Evolutionary conservation across 176 grass and related monocot genomes (phyloP).

Genomic region (Eremochloa ophiuroides): DNA sequence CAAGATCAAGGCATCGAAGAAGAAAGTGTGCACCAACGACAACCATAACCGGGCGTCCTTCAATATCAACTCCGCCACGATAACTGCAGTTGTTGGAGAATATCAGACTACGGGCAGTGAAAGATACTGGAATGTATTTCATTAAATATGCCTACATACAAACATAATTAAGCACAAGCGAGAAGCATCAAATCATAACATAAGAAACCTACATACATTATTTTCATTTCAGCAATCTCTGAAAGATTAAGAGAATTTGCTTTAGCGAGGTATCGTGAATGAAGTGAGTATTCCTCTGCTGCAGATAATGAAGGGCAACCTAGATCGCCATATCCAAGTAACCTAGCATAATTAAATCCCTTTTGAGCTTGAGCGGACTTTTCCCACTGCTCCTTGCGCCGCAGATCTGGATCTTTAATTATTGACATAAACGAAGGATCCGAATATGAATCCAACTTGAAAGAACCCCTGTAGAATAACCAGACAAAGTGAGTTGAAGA

Average conservation of each 20-base stretch:
- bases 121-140: not conserved
- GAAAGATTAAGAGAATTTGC: constrained; percentile 98
- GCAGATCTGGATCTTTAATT: constrained; percentile 89
- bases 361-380: constrained; percentile 71
- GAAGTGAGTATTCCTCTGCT: constrained; percentile 97
- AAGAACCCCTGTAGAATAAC: constrained; percentile 56
- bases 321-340: constrained; percentile 93
- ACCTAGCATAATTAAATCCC: constrained; percentile 84
- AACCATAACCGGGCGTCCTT: constrained; percentile 86
- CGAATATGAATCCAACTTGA: constrained; percentile 80
- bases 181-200: not conserved
- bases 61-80: constrained; percentile 79
- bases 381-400: constrained; percentile 75
- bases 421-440: constrained; percentile 97
- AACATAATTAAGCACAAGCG: constrained; percentile 4
- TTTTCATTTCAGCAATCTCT: constrained; percentile 99
- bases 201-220: constrained; percentile 59
- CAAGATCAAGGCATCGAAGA: constrained; percentile 90
- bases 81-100: constrained; percentile 47
- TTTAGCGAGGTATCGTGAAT: constrained; percentile 94
- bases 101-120: constrained; percentile 11
- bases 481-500: constrained; percentile 17
- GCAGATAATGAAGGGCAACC: constrained; percentile 77
- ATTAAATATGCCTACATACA: not conserved
- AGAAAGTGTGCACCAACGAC: constrained; percentile 98